Evolutionary conservation across 805 yeast species (phyloP).

Genomic region (Candida orba): DNA sequence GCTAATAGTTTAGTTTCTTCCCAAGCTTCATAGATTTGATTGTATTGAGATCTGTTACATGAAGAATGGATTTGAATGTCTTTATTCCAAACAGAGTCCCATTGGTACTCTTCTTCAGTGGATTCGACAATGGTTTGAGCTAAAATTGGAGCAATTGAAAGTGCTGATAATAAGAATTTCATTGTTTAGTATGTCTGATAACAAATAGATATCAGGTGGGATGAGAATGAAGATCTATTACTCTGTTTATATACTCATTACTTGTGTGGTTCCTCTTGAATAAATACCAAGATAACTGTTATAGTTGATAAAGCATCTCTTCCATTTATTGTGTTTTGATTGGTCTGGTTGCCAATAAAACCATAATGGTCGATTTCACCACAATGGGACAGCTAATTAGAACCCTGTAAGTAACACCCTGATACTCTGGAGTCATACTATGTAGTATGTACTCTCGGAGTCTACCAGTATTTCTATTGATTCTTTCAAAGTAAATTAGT

Average conservation of each 20-base stretch:
- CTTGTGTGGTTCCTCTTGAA: too few species aligned
- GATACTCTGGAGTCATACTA: too few species aligned
- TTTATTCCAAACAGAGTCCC: slow-evolving; percentile 14
- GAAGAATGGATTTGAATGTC: slow-evolving; percentile 17
- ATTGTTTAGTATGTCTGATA: too few species aligned
- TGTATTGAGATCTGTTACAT: slow-evolving; percentile 15
- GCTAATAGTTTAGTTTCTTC: slow-evolving; percentile 28
- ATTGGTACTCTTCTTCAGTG: slow-evolving; percentile 8
- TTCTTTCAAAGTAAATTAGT: too few species aligned
- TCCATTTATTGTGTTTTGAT: neutral
- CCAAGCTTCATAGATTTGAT: slow-evolving; percentile 20
- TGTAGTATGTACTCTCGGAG: too few species aligned
- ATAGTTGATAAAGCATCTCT: neutral
- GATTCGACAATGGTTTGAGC: slow-evolving; percentile 10
- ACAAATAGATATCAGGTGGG: too few species aligned
- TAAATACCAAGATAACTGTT: neutral
- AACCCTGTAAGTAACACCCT: too few species aligned
- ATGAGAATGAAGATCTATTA: neutral
- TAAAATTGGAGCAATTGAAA: neutral
- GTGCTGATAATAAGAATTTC: neutral
- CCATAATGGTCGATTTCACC: neutral
- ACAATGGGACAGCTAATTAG: neutral
- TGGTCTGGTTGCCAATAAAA: too few species aligned
- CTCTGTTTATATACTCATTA: neutral
- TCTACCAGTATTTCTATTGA: too few species aligned